Percentiles rank a stretch among this genome's conserved stretches.
These are phyloP conservation scores for Pistacia atlantica DNA, from an alignment of 345 rosid genomes.

Conservation along the genomic window DNA sequence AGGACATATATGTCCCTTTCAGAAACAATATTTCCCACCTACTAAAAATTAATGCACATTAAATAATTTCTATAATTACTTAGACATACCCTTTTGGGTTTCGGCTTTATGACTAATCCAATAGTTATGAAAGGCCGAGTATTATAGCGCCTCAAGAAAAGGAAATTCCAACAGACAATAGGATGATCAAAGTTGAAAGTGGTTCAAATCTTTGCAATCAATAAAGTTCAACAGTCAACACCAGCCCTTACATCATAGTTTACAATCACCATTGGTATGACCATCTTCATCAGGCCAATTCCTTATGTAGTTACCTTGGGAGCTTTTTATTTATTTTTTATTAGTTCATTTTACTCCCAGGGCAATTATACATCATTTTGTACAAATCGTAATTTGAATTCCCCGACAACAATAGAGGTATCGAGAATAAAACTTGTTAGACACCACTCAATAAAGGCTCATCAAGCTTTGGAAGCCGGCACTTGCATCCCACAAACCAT, in stretches of 20 bases:
- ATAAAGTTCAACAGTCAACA: neutral
- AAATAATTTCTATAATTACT: neutral
- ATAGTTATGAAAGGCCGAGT: neutral
- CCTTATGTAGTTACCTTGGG: too few species aligned
- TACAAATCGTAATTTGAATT: neutral
- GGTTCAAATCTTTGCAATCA: too few species aligned
- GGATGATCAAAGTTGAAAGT: too few species aligned
- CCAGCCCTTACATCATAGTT: neutral
- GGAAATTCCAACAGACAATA: too few species aligned
- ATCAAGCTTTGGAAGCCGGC: conserved; percentile 24
- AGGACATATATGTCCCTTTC: neutral
- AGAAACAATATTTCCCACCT: neutral
- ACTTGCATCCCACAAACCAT: conserved; percentile 93
- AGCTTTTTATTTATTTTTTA: neutral
- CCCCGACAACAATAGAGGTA: neutral
- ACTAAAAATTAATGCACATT: neutral
- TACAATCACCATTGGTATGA: neutral
- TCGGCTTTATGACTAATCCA: neutral
- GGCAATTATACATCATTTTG: conserved; percentile 2
- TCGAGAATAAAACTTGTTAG: neutral
- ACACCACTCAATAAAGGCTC: neutral
- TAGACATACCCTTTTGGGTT: too few species aligned
- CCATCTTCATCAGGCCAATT: too few species aligned
- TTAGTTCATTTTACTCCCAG: neutral
- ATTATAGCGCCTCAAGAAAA: neutral